A percentile compares a stretch with the other conserved stretches of the same genome.
Conservation (phyloP, 352 stramenopile species). For the Aphanomyces euteiches region DNA sequence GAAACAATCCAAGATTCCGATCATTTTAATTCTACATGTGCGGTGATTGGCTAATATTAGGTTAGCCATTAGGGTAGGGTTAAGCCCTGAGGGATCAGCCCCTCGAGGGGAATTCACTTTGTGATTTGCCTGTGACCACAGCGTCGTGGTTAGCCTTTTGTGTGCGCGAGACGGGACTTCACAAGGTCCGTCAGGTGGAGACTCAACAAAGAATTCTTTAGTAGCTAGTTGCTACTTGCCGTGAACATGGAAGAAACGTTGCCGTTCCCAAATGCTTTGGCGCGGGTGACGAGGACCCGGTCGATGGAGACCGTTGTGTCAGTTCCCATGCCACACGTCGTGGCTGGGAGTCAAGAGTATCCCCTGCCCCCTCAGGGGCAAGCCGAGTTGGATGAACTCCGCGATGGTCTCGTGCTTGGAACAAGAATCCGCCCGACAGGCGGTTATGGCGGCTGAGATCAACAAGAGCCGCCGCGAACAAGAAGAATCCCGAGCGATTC, state of each 20-base stretch:
- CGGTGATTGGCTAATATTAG: background rate
- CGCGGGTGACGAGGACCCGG: conserved; percentile 1
- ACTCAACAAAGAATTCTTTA: background rate
- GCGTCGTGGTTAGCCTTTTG: conserved; percentile 7
- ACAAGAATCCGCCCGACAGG: conserved; percentile 1
- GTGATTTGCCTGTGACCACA: conserved; percentile 6
- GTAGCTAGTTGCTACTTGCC: conserved; percentile 8
- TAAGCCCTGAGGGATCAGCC: background rate
- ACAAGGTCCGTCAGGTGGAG: background rate
- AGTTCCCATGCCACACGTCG: background rate
- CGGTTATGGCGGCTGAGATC: background rate
- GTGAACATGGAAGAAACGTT: background rate
- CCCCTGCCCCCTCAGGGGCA: background rate
- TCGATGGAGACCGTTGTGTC: conserved; percentile 11
- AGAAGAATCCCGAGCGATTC: conserved; percentile 5
- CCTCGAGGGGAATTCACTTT: conserved; percentile 5
- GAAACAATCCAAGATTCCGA: background rate
- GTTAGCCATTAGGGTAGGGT: background rate
- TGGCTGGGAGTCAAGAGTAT: background rate
- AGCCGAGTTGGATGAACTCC: conserved; percentile 4
- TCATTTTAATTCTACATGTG: too few relatives aligned
- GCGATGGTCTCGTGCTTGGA: background rate
- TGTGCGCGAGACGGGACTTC: background rate
- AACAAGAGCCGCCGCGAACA: conserved; percentile 1
- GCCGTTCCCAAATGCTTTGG: background rate